phyloP scores from a whole-genome alignment of 805 yeast genomes.

The Suhomyces sp. region DNA sequence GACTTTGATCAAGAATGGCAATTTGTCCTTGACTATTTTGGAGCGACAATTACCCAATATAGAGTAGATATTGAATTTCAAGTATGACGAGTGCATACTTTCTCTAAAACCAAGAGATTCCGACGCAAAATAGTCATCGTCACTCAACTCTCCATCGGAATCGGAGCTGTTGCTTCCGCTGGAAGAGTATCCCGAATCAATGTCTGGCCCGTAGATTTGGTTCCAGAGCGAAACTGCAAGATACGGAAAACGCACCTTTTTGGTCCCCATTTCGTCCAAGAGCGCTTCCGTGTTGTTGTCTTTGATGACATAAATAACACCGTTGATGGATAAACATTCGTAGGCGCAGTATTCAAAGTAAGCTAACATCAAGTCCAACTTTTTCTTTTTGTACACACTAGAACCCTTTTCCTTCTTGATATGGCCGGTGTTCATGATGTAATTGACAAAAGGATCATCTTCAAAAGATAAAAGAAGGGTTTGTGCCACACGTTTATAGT shows the following conservation, averaged over 20 bases:
- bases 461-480: constrained; percentile 53
- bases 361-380: constrained; percentile 44
- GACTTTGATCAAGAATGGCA: constrained; percentile 43
- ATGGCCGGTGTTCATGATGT: constrained; percentile 39
- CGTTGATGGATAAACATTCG: constrained; percentile 49
- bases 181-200: constrained; percentile 11
- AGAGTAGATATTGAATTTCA: constrained; percentile 37
- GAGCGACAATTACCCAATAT: constrained; percentile 46
- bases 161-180: constrained; percentile 11
- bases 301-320: constrained; percentile 51
- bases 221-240: constrained; percentile 54
- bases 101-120: constrained; percentile 18
- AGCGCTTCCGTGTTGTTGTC: constrained; percentile 41
- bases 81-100: constrained; percentile 27
- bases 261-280: constrained; percentile 22
- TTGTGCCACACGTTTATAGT: constrained; percentile 54
- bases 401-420: constrained; percentile 27
- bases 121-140: constrained; percentile 21
- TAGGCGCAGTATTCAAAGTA: constrained; percentile 53
- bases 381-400: constrained; percentile 29
- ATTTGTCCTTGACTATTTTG: constrained; percentile 49
- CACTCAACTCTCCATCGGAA: constrained; percentile 17
- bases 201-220: constrained; percentile 13
- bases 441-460: constrained; percentile 53
- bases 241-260: constrained; percentile 39